phyloP scores from a whole-genome alignment of 306 rosid genomes.

The Argentina anserina region DNA sequence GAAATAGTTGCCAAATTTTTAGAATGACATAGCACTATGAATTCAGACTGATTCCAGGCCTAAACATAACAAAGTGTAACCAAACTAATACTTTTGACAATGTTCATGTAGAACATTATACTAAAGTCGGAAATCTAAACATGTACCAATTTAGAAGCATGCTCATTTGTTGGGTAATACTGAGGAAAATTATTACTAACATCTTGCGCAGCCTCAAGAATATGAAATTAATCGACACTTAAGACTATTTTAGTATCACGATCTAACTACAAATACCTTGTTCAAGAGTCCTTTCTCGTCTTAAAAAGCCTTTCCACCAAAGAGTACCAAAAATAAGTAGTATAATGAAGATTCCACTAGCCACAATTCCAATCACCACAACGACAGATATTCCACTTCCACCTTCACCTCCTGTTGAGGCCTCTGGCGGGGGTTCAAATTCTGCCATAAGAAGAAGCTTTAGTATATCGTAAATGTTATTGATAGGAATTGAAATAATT shows the following conservation, averaged over 20 bases:
- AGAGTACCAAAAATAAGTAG: constrained; percentile 22
- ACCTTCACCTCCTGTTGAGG: background rate
- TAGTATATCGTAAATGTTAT: background rate
- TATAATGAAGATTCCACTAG: constrained; percentile 19
- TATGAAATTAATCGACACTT: background rate
- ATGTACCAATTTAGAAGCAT: background rate
- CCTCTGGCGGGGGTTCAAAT: constrained; percentile 21
- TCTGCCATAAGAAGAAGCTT: constrained; percentile 16
- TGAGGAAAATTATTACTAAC: background rate
- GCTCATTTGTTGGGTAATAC: background rate
- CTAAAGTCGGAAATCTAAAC: background rate
- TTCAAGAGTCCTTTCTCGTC: constrained; percentile 19
- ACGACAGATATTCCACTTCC: constrained; percentile 24
- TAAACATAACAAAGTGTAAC: background rate
- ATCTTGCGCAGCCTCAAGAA: background rate
- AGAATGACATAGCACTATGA: background rate
- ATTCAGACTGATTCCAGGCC: background rate
- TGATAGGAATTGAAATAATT: too few species aligned
- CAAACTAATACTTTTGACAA: background rate
- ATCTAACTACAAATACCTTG: constrained; percentile 26
- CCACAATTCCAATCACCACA: constrained; percentile 29
- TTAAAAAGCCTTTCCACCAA: constrained; percentile 28
- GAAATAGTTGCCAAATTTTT: background rate
- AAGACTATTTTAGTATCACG: background rate
- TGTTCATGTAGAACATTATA: too few species aligned